A percentile compares a stretch with the other conserved stretches of the same genome.
These are phyloP conservation scores for Westerdykella ornata DNA, from an alignment of 2,329 filamentous ascomycete species.

Conservation along the genomic window DNA sequence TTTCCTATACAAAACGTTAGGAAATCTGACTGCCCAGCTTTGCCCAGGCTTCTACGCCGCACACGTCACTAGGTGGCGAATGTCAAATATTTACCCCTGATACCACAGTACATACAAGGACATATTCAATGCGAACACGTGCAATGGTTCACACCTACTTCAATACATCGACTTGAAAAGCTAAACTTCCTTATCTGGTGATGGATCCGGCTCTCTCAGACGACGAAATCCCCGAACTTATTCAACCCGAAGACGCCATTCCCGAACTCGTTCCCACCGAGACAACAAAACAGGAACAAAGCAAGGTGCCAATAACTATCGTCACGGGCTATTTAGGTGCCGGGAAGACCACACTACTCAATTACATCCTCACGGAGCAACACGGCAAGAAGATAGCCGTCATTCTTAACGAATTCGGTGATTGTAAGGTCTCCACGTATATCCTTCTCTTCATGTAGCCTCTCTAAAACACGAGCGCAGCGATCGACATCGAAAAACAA, in stretches of 20 bases:
- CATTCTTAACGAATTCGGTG: slow-evolving; percentile 69
- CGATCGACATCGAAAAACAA: slow-evolving; percentile 91
- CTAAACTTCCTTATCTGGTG: too few relatives aligned
- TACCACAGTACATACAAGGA: too few relatives aligned
- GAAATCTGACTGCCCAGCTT: too few relatives aligned
- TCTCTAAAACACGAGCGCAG: slow-evolving; percentile 39
- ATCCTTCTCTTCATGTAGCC: slow-evolving; percentile 1
- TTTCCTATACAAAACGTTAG: too few relatives aligned
- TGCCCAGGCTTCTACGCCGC: too few relatives aligned
- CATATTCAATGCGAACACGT: too few relatives aligned
- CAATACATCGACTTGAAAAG: too few relatives aligned
- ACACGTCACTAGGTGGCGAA: too few relatives aligned
- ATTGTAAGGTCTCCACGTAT: slow-evolving; percentile 14
- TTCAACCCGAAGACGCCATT: slow-evolving; percentile 9
- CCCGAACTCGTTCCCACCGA: slow-evolving; percentile 27
- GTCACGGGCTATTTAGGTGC: slow-evolving; percentile 90
- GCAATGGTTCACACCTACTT: too few relatives aligned
- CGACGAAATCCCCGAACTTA: slow-evolving; percentile 23
- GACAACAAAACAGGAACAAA: slow-evolving; percentile 45
- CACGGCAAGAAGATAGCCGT: slow-evolving; percentile 98
- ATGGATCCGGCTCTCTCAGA: slow-evolving; percentile 13
- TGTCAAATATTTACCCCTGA: too few relatives aligned
- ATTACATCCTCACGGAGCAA: slow-evolving; percentile 89
- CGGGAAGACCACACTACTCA: slow-evolving; percentile 89
- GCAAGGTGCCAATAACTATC: slow-evolving; percentile 77